phyloP scores from a whole-genome alignment of 2,329 filamentous ascomycete genomes.

The Aspergillus hiratsukae region DNA sequence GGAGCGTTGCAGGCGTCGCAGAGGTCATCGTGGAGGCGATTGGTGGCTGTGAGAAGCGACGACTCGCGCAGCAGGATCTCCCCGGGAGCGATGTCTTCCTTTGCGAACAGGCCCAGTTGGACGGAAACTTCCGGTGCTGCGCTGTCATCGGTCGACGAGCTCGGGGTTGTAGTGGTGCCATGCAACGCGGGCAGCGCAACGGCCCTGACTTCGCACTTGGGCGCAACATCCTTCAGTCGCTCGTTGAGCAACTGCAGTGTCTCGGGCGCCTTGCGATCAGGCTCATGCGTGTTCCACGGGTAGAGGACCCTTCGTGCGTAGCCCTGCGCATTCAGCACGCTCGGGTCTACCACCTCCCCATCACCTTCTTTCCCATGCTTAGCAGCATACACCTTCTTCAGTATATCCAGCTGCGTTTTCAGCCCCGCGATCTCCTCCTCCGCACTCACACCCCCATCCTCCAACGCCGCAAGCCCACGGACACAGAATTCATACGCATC shows the following conservation, averaged over 20 bases:
- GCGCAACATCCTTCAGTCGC: conserved; percentile 64
- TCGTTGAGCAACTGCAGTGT: conserved; percentile 66
- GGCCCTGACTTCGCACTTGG: conserved; percentile 74
- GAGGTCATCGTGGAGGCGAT: conserved; percentile 76
- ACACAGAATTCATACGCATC: conserved; percentile 39
- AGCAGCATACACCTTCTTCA: conserved; percentile 23
- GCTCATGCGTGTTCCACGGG: conserved; percentile 60
- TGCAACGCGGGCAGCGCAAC: conserved; percentile 71
- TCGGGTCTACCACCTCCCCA: conserved; percentile 24
- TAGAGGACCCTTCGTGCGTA: conserved; percentile 53
- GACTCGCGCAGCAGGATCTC: conserved; percentile 76
- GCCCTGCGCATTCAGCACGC: conserved; percentile 34
- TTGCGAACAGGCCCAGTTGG: conserved; percentile 88
- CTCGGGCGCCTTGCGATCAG: conserved; percentile 51
- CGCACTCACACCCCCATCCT: conserved; percentile 5
- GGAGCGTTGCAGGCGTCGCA: conserved; percentile 84
- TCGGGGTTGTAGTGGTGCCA: conserved; percentile 16
- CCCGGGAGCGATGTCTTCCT: conserved; percentile 69
- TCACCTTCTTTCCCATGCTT: not conserved
- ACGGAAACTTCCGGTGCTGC: conserved; percentile 44
- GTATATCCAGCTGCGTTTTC: conserved; percentile 24
- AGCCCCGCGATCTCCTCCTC: conserved; percentile 12
- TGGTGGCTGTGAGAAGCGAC: conserved; percentile 83
- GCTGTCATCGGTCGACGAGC: conserved; percentile 6
- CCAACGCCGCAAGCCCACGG: conserved; percentile 26